phyloP scores from a whole-genome alignment of 2,329 filamentous ascomycete species.

The Phyllosticta capitalensis region DNA sequence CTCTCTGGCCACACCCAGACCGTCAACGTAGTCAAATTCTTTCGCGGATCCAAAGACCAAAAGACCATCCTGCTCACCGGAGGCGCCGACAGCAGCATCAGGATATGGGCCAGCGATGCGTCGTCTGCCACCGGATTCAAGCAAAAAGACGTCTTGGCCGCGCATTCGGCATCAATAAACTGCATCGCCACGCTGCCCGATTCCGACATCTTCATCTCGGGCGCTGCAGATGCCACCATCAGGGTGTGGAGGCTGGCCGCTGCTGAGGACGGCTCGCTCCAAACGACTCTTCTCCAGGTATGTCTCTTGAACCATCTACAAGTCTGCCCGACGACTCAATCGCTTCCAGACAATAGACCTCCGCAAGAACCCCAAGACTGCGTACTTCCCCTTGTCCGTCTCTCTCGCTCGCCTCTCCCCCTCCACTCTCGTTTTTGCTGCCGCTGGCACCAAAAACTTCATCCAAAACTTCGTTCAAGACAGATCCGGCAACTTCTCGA shows the following conservation, averaged over 20 bases:
- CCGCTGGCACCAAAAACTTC: slow-evolving; percentile 74
- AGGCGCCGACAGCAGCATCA: slow-evolving; percentile 68
- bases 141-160: slow-evolving; percentile 43
- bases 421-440: slow-evolving; percentile 58
- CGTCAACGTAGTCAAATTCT: slow-evolving; percentile 77
- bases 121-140: slow-evolving; percentile 26
- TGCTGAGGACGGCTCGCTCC: slow-evolving; percentile 19
- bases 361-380: slow-evolving; percentile 52
- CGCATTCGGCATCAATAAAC: slow-evolving; percentile 70
- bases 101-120: slow-evolving; percentile 45
- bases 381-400: slow-evolving; percentile 72
- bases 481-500: slow-evolving; percentile 47
- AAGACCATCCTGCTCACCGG: slow-evolving; percentile 62
- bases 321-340: not conserved
- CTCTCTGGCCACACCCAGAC: slow-evolving; percentile 67
- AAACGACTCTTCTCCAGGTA: slow-evolving; percentile 20
- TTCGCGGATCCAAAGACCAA: slow-evolving; percentile 43
- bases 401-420: slow-evolving; percentile 55
- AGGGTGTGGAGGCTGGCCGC: slow-evolving; percentile 57
- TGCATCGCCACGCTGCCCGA: slow-evolving; percentile 40
- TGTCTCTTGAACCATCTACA: not conserved
- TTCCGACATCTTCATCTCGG: slow-evolving; percentile 45
- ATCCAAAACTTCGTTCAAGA: slow-evolving; percentile 69
- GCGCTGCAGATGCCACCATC: slow-evolving; percentile 53
- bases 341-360: slow-evolving; percentile 19